phyloP scores from a whole-genome alignment of 495 filamentous ascomycete species.

The Neurospora discreta region DNA sequence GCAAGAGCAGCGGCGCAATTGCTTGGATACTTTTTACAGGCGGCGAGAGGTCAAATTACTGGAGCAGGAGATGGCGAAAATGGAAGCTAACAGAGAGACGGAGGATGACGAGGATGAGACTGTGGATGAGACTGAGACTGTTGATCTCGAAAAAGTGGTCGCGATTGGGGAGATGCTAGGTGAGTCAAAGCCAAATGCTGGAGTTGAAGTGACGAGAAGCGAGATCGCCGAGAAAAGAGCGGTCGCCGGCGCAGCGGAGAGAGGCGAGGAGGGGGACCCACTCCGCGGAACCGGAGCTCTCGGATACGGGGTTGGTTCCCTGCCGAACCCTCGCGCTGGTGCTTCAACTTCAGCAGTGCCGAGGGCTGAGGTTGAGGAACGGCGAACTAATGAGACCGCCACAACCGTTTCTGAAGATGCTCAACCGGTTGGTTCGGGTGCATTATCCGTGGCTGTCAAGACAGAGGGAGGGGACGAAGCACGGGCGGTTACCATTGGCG shows the following conservation, averaged over 20 bases:
- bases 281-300: background rate
- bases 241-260: background rate
- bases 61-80: constrained; percentile 8
- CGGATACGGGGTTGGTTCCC: background rate
- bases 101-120: background rate
- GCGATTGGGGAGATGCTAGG: background rate
- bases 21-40: constrained; percentile 72
- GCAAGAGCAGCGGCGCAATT: constrained; percentile 68
- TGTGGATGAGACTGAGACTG: background rate
- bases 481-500: background rate
- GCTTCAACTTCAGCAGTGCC: background rate
- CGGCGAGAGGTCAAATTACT: constrained; percentile 29
- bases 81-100: constrained; percentile 4
- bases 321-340: background rate
- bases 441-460: background rate
- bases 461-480: background rate
- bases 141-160: background rate
- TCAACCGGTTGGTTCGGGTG: background rate
- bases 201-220: background rate
- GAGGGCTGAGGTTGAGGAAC: background rate
- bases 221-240: constrained; percentile 1
- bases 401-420: background rate
- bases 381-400: background rate
- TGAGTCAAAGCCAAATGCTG: background rate
- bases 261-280: background rate